Evolutionary conservation across 2,329 filamentous ascomycete genomes (phyloP).

Genomic region (Cryoendolithus antarcticus): DNA sequence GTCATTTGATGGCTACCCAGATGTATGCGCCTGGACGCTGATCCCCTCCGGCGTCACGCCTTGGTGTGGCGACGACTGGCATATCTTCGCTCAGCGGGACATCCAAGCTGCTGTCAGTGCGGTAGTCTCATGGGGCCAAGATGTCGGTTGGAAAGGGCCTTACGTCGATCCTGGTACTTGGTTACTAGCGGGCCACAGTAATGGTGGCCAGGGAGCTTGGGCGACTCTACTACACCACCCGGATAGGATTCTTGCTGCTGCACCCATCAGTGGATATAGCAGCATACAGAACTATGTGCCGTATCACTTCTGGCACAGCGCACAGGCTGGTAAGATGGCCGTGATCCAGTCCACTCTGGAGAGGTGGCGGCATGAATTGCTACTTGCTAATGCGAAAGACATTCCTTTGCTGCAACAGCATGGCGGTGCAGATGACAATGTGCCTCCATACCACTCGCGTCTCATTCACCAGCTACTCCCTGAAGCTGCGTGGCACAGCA

Average conservation of each 20-base stretch:
- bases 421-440: slow-evolving; percentile 44
- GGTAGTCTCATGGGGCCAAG: slow-evolving; percentile 38
- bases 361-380: slow-evolving; percentile 43
- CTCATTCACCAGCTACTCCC: slow-evolving; percentile 39
- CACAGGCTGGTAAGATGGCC: slow-evolving; percentile 37
- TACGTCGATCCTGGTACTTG: slow-evolving; percentile 34
- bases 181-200: slow-evolving; percentile 47
- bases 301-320: slow-evolving; percentile 42
- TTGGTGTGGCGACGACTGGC: slow-evolving; percentile 52
- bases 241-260: slow-evolving; percentile 44
- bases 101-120: slow-evolving; percentile 39
- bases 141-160: slow-evolving; percentile 36
- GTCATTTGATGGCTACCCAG: slow-evolving; percentile 37
- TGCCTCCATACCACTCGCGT: slow-evolving; percentile 45
- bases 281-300: slow-evolving; percentile 49
- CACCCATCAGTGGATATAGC: slow-evolving; percentile 45
- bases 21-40: slow-evolving; percentile 43
- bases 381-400: slow-evolving; percentile 38
- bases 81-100: slow-evolving; percentile 46
- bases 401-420: slow-evolving; percentile 46
- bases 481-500: slow-evolving; percentile 29
- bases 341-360: slow-evolving; percentile 37
- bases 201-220: slow-evolving; percentile 49
- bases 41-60: slow-evolving; percentile 45
- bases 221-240: slow-evolving; percentile 43